Evolutionary conservation across 2,329 filamentous ascomycete genomes (phyloP).

Genomic region (Rhexocercosporidium sp.): DNA sequence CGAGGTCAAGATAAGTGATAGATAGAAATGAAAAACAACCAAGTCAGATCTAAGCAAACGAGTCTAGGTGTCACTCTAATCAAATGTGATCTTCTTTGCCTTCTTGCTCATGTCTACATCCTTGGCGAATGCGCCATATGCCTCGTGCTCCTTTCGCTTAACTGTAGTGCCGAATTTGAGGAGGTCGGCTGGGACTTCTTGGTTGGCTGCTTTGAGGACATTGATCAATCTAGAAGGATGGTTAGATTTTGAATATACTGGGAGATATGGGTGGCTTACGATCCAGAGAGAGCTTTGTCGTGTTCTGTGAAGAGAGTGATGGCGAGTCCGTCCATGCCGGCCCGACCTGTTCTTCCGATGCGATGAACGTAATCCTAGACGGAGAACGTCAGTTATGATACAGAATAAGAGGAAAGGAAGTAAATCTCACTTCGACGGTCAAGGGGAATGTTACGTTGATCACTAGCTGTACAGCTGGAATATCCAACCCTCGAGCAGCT

Average conservation of each 20-base stretch:
- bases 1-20: conserved; percentile 38
- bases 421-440: not conserved
- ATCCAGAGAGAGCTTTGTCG: conserved; percentile 90
- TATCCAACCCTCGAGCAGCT: conserved; percentile 90
- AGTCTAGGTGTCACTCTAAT: conserved; percentile 48
- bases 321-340: conserved; percentile 85
- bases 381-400: not conserved
- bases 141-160: conserved; percentile 97
- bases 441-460: conserved; percentile 65
- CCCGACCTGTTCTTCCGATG: conserved; percentile 92
- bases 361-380: conserved; percentile 95
- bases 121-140: conserved; percentile 95
- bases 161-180: conserved; percentile 97
- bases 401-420: not conserved
- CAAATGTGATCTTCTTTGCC: conserved; percentile 92
- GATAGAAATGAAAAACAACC: not conserved
- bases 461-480: conserved; percentile 92
- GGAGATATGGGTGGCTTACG: conserved; percentile 59
- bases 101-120: conserved; percentile 83
- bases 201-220: conserved; percentile 90
- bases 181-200: conserved; percentile 86
- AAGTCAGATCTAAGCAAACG: not conserved
- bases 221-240: conserved; percentile 75
- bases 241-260: not conserved
- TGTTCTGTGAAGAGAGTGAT: conserved; percentile 95